phyloP scores from a whole-genome alignment of 148 eudicot species.

The Amaranthus hypochondriacus region DNA sequence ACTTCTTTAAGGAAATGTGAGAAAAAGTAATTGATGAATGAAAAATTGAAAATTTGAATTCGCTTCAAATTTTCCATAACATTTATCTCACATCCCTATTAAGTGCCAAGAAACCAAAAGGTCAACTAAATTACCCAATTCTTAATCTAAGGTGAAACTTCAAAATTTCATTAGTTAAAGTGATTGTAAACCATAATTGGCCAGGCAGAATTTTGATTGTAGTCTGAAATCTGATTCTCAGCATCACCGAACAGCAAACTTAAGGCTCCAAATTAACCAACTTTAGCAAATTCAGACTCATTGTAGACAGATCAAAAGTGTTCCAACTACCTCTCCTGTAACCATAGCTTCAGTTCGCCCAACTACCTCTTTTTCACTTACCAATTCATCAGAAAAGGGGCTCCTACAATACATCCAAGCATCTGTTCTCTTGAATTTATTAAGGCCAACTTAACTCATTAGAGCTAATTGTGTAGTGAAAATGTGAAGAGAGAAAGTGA shows the following conservation, averaged over 20 bases:
- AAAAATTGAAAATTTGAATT: neutral
- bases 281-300: neutral
- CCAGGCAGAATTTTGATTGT: neutral
- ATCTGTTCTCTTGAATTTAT: no score
- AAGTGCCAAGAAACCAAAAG: neutral
- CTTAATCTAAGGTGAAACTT: neutral
- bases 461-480: no score
- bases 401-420: neutral
- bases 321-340: neutral
- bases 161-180: neutral
- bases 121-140: neutral
- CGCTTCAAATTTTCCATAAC: neutral
- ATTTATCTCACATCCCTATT: neutral
- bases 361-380: neutral
- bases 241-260: neutral
- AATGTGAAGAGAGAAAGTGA: no score
- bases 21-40: neutral
- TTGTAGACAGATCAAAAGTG: neutral
- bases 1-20: neutral
- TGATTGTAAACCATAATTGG: neutral
- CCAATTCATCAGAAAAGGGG: neutral
- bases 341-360: neutral
- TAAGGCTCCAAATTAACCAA: neutral
- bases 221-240: neutral
- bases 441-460: no score